Evolutionary conservation across 176 grass and related monocot species (phyloP).

Genomic region (Musa troglodytarum): DNA sequence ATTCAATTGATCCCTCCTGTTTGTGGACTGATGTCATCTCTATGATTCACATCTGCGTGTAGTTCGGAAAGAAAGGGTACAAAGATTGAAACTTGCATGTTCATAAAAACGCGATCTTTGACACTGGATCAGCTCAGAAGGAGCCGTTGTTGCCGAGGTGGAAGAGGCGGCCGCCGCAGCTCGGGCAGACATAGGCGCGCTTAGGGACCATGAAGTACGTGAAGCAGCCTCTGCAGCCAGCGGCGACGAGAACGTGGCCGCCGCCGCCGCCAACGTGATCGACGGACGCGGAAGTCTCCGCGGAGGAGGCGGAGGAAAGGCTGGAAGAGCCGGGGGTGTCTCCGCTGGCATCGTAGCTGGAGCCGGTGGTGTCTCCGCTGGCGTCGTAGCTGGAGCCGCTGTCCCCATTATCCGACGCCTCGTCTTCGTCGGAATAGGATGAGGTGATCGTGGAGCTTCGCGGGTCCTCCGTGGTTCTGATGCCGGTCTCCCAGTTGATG

Average conservation of each 20-base stretch:
- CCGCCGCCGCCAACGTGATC: background rate
- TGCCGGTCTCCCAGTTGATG: conserved; percentile 89
- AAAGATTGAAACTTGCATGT: background rate
- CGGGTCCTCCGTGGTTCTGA: conserved; percentile 58
- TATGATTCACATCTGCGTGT: background rate
- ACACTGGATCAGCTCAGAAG: background rate
- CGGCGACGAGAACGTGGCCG: conserved; percentile 1
- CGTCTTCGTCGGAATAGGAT: conserved; percentile 23
- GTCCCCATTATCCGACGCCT: background rate
- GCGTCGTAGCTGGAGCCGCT: background rate
- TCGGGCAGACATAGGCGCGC: background rate
- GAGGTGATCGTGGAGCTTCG: conserved; percentile 13
- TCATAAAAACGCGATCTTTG: conserved; percentile 2
- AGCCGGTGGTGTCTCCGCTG: conserved; percentile 14
- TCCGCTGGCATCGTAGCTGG: conserved; percentile 6
- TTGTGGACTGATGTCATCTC: background rate
- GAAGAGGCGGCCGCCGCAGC: conserved; percentile 14
- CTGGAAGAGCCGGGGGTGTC: conserved; percentile 27
- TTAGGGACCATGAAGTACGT: conserved; percentile 16
- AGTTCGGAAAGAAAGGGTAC: background rate
- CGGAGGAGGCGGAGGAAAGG: conserved; percentile 56
- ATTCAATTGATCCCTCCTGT: no score
- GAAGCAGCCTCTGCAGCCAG: conserved; percentile 11
- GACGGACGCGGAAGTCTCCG: conserved; percentile 46
- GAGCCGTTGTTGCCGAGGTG: conserved; percentile 1